Evolutionary conservation across 805 yeast genomes (phyloP).

Genomic region (Blastobotrys parvus): DNA sequence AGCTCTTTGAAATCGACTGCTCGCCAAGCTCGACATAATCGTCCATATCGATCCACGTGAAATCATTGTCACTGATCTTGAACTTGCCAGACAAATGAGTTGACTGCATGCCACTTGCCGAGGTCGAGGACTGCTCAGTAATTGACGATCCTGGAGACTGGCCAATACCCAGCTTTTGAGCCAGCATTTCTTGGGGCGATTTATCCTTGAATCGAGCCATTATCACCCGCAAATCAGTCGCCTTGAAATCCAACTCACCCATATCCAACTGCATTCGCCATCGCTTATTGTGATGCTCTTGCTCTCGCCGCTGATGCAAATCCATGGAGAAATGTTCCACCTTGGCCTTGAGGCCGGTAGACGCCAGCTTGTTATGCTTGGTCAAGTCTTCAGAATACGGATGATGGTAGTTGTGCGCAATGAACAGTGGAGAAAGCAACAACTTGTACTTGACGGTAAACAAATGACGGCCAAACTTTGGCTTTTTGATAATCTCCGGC

Average conservation of each 20-base stretch:
- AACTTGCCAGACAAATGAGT: conserved; percentile 19
- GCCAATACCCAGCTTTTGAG: conserved; percentile 16
- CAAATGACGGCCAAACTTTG: conserved; percentile 66
- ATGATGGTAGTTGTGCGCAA: conserved; percentile 60
- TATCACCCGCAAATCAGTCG: conserved; percentile 61
- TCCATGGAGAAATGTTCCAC: conserved; percentile 52
- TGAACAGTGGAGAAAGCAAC: conserved; percentile 58
- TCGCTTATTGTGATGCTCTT: conserved; percentile 31
- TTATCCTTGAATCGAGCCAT: conserved; percentile 56
- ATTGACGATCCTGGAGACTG: conserved; percentile 14
- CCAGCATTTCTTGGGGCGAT: conserved; percentile 37
- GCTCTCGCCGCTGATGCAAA: conserved; percentile 48
- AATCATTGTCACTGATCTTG: conserved; percentile 27
- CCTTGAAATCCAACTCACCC: conserved; percentile 62
- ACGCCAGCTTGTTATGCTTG: conserved; percentile 35
- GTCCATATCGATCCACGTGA: conserved; percentile 62
- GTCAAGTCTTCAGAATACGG: conserved; percentile 34
- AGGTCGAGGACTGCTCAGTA: conserved; percentile 13
- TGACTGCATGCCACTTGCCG: conserved; percentile 14
- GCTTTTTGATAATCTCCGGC: conserved; percentile 13
- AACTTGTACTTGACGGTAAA: conserved; percentile 75
- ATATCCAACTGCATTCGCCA: conserved; percentile 47
- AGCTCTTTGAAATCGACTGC: conserved; percentile 14
- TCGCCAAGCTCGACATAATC: conserved; percentile 67
- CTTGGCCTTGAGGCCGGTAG: conserved; percentile 63